Evolutionary conservation across 345 rosid genomes (phyloP).

Genomic region (Capsella bursapastoris): DNA sequence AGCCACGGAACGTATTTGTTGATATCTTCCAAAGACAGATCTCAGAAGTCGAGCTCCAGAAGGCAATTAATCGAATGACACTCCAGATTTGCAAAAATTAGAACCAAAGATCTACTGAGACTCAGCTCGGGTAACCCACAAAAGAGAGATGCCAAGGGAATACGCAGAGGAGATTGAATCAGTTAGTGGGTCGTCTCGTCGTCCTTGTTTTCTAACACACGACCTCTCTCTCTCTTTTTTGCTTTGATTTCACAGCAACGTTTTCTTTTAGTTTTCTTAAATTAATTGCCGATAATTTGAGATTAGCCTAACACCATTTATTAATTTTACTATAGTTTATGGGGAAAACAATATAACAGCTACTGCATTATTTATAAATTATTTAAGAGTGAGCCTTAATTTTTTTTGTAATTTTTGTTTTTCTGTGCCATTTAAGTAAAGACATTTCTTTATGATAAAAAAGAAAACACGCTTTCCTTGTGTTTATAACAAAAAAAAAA

Average conservation of each 20-base stretch:
- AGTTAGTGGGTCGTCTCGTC: slow-evolving; percentile 9
- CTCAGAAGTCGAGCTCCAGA: background rate
- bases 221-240: slow-evolving; percentile 16
- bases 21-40: slow-evolving; percentile 15
- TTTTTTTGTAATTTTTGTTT: no score
- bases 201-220: slow-evolving; percentile 1
- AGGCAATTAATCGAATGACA: background rate
- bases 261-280: background rate
- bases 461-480: no score
- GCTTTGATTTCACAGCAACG: slow-evolving; percentile 53
- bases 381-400: no score
- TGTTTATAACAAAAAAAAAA: no score
- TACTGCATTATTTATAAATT: no score
- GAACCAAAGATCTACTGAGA: slow-evolving; percentile 26
- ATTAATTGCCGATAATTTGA: background rate
- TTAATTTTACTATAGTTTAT: no score
- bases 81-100: background rate
- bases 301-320: background rate
- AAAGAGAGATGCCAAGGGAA: slow-evolving; percentile 42
- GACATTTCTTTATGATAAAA: no score
- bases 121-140: slow-evolving; percentile 6
- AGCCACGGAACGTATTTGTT: slow-evolving; percentile 11
- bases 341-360: no score
- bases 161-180: slow-evolving; percentile 41
- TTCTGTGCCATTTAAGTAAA: no score